A percentile compares a stretch with the other conserved stretches of the same genome.
These are phyloP conservation scores for Delphinella strobiligena DNA, from an alignment of 2,329 filamentous ascomycete species.

Conservation along the genomic window DNA sequence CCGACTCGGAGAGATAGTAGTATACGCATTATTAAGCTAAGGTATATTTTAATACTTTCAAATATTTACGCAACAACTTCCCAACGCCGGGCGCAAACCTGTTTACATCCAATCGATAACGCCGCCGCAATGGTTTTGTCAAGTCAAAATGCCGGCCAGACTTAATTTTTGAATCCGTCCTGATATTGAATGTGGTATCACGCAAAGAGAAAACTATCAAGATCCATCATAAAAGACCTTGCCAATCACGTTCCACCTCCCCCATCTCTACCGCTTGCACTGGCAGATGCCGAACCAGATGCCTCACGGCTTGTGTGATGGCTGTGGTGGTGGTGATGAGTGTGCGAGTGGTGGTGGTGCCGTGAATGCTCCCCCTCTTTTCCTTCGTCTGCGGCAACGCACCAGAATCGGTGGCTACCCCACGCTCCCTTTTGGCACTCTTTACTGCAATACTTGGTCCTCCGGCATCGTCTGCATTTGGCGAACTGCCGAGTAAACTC, in stretches of 20 bases:
- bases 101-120: too few species aligned
- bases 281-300: background rate
- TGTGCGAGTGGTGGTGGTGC: background rate
- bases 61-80: too few species aligned
- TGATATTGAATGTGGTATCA: background rate
- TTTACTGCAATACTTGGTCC: conserved; percentile 99
- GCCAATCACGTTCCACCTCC: background rate
- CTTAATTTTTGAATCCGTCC: too few species aligned
- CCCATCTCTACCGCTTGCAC: background rate
- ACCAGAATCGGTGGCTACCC: conserved; percentile 98
- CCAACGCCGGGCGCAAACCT: too few species aligned
- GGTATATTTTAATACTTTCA: too few species aligned
- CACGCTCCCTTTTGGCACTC: conserved; percentile 98
- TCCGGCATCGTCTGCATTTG: conserved; percentile 88
- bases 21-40: too few species aligned
- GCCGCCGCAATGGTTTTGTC: background rate
- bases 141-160: background rate
- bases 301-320: conserved; percentile 1
- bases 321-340: conserved; percentile 10
- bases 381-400: conserved; percentile 54
- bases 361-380: conserved; percentile 11
- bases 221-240: background rate
- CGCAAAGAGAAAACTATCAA: background rate
- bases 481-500: conserved; percentile 93
- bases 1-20: too few species aligned